Evolutionary conservation across 2,329 filamentous ascomycete species (phyloP), one percentile per base, ranked within the genome.

Genomic region (Colletotrichum trifolii): DNA sequence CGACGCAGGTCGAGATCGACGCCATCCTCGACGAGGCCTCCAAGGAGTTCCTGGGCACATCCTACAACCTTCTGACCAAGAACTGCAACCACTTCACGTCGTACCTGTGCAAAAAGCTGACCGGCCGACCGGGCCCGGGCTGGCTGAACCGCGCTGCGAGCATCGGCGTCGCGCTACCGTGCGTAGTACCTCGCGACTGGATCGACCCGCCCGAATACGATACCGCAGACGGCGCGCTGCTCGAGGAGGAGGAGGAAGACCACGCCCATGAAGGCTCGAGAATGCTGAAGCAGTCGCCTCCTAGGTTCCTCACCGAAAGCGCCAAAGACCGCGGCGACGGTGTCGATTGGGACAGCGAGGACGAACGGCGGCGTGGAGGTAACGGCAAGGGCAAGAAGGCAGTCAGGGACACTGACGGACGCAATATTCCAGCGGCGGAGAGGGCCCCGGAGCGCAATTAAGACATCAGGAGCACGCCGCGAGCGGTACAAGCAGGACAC

Each of bases 1-100:
- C 86, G 33, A 83, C 89, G 3, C 82, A 87, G 25, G 79, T 84
- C 61, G 92, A 96, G 76, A 90, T 96, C 69, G 89, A 93, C 56
- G 74, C 81, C 12, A 89, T 92, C 45, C 85, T 96, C 48, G 87
- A 85, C 70, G 82, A 83, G 61, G 90, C 89, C 11, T 92, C 90
- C 1, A 85, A 90, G 46, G 84, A 89, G 69, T 96, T 96, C 71
- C 84, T 89, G 61, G 93, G 93, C 33, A 89, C 89, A 0, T 85
- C 86, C 12, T 96, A 96, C 77, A 95, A 96, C 72, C 85, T 96
- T 12, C 83, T 96, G 48, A 93, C 89, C 17, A 89, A 89, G 71
- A 96, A 96, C 77, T 96, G 93, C 84, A 96, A 96, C 75, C 93
- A 96, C 75, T 96, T 96, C 75, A 95, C 92, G 2, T 88, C 88